These are phyloP conservation scores for Fomitopsis pulvina DNA, from an alignment of 768 basidiomycete genomes.

Conservation along the genomic window DNA sequence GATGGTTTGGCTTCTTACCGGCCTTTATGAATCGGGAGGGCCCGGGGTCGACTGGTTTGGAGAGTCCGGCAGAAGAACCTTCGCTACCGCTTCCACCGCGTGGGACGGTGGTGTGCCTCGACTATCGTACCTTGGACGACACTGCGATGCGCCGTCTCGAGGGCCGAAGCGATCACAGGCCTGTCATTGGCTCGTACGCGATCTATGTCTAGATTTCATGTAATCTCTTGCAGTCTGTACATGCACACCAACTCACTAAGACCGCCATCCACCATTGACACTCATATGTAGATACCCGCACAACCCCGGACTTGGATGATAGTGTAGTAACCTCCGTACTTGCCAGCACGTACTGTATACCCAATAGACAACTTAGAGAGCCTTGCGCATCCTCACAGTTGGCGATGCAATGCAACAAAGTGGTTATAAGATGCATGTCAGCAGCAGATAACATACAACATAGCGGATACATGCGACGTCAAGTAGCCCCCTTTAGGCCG, in stretches of 20 bases:
- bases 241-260: neutral
- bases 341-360: neutral
- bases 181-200: conserved; percentile 75
- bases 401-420: neutral
- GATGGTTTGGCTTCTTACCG: conserved; percentile 5
- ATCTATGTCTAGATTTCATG: conserved; percentile 40
- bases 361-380: neutral
- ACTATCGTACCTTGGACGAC: conserved; percentile 72
- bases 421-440: neutral
- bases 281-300: neutral
- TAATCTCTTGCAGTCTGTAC: neutral
- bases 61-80: conserved; percentile 11
- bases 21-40: conserved; percentile 36
- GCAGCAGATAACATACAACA: neutral
- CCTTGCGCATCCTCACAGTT: neutral
- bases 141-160: conserved; percentile 67
- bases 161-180: conserved; percentile 78
- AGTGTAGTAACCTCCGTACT: neutral
- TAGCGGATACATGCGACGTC: neutral
- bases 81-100: conserved; percentile 28
- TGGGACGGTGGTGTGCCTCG: conserved; percentile 69
- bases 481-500: conserved; percentile 34
- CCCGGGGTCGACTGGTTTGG: conserved; percentile 20
- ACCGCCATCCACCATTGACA: neutral
- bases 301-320: neutral